Percentiles rank a stretch among this genome's conserved stretches.
Evolutionary conservation across 176 grass and related monocot species (phyloP).

Genomic region (Aegilops sharonensis): DNA sequence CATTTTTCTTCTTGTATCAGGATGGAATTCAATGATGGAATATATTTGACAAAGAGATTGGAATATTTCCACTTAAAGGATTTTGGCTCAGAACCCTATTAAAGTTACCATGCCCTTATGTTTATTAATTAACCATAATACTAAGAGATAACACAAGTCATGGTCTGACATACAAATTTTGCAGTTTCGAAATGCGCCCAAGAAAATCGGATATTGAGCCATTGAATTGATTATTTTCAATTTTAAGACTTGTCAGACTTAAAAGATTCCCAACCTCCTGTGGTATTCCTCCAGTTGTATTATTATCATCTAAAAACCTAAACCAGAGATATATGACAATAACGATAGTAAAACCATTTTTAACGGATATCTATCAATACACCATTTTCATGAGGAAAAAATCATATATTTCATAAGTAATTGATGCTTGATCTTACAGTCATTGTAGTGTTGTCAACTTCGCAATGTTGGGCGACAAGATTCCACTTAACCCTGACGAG

Average conservation of each 20-base stretch:
- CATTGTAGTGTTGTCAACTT: conserved; percentile 48
- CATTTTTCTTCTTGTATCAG: neutral
- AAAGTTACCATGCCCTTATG: conserved; percentile 22
- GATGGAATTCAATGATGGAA: conserved; percentile 30
- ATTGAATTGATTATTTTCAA: conserved; percentile 62
- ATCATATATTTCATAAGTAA: neutral
- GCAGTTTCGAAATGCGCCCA: conserved; percentile 51
- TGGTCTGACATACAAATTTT: conserved; percentile 31
- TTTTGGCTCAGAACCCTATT: conserved; percentile 69
- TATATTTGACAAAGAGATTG: conserved; percentile 45
- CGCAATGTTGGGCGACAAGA: conserved; percentile 62
- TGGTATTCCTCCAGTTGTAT: conserved; percentile 73
- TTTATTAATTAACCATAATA: neutral
- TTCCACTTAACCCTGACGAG: conserved; percentile 55
- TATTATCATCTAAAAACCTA: conserved; percentile 63
- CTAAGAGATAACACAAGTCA: neutral
- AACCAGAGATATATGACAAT: neutral
- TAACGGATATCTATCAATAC: neutral
- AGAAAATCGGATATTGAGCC: conserved; percentile 67
- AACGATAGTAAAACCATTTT: neutral
- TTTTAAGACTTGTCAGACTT: conserved; percentile 55
- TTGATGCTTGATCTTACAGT: conserved; percentile 52
- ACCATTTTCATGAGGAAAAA: neutral
- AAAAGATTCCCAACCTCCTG: conserved; percentile 63
- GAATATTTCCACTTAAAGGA: conserved; percentile 53